phyloP scores from a whole-genome alignment of 805 yeast genomes.

The Cyberlindnera mrakii region DNA sequence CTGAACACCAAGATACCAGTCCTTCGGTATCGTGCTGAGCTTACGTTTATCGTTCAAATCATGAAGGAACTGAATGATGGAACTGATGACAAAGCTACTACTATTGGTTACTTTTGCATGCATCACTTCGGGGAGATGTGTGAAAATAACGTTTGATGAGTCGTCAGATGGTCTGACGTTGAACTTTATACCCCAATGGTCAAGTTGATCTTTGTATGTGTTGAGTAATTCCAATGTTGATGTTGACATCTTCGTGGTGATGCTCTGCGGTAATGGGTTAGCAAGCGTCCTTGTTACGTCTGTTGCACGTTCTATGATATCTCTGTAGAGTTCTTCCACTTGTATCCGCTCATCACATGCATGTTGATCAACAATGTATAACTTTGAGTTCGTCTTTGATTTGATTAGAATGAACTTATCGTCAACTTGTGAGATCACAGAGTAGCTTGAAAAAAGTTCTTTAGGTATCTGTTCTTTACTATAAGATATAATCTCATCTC shows the following conservation, averaged over 20 bases:
- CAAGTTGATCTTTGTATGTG: conserved; percentile 25
- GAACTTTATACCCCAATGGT: conserved; percentile 40
- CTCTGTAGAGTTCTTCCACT: conserved; percentile 45
- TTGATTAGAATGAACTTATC: conserved; percentile 54
- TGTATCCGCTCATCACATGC: conserved; percentile 75
- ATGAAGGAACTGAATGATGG: conserved; percentile 37
- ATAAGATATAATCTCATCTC: background rate
- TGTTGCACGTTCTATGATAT: conserved; percentile 27
- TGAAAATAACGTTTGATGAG: conserved; percentile 20
- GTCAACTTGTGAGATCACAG: conserved; percentile 54
- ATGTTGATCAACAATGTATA: conserved; percentile 68
- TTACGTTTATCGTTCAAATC: conserved; percentile 35
- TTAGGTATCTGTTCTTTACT: conserved; percentile 7
- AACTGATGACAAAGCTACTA: conserved; percentile 26
- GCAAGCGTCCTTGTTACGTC: conserved; percentile 18
- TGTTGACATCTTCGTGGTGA: conserved; percentile 16
- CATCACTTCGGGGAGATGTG: conserved; percentile 41
- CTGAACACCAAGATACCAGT: conserved; percentile 34
- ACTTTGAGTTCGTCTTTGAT: background rate
- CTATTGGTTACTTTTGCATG: conserved; percentile 27
- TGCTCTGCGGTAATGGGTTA: conserved; percentile 5
- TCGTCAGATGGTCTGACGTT: background rate
- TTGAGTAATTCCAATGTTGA: conserved; percentile 30
- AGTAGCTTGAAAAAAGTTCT: conserved; percentile 18
- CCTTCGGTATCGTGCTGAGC: conserved; percentile 6